Percentiles rank a stretch among this genome's conserved stretches.
Evolutionary conservation across 768 basidiomycete species (phyloP).

Genomic region (Pisolithus microcarpus): DNA sequence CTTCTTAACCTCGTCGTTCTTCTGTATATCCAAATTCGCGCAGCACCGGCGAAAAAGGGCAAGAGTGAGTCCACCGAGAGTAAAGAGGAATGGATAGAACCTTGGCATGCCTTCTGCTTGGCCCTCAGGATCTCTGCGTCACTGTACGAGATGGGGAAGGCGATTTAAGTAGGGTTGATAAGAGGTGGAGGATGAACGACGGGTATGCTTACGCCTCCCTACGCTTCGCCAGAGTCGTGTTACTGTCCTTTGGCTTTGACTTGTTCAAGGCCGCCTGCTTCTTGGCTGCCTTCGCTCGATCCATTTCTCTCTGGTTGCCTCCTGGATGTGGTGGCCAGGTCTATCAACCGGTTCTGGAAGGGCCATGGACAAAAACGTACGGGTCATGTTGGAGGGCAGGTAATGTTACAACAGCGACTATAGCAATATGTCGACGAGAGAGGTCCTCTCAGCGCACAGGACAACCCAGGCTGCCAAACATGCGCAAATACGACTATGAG

Average conservation of each 20-base stretch:
- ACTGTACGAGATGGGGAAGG: constrained; percentile 32
- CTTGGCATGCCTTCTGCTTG: constrained; percentile 63
- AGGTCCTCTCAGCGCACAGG: no score
- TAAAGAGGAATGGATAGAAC: constrained; percentile 4
- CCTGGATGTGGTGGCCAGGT: constrained; percentile 37
- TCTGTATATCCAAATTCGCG: constrained; percentile 29
- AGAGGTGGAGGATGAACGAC: constrained; percentile 8
- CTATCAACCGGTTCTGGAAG: neutral
- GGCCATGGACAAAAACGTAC: constrained; percentile 31
- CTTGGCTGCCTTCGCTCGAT: constrained; percentile 69
- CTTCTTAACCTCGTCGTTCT: constrained; percentile 50
- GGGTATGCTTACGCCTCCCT: constrained; percentile 60
- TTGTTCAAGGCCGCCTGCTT: constrained; percentile 47
- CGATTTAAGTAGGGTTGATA: constrained; percentile 17
- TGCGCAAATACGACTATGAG: no score
- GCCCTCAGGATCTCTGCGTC: constrained; percentile 69
- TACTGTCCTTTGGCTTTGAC: constrained; percentile 66
- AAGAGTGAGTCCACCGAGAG: neutral
- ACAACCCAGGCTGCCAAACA: no score
- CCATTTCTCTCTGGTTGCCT: constrained; percentile 76
- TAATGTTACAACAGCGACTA: neutral
- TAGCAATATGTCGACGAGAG: no score
- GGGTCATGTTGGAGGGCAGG: constrained; percentile 38
- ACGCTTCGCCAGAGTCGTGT: constrained; percentile 52
- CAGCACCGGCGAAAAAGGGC: neutral